phyloP scores from a whole-genome alignment of 2,329 filamentous ascomycete genomes.

The Aspergillus sp. region DNA sequence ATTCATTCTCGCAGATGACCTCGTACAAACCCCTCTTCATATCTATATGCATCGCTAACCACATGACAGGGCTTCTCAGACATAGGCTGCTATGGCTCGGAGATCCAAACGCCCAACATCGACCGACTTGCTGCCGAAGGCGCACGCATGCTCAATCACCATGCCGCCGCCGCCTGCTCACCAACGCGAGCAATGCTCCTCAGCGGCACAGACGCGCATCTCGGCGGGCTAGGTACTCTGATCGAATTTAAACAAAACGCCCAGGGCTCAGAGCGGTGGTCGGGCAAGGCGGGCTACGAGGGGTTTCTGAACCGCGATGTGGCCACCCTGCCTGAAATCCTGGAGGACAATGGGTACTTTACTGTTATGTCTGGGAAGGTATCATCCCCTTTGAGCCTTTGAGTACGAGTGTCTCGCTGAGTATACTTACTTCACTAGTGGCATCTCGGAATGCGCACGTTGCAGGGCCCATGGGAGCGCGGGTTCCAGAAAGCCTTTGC shows the following conservation, averaged over 20 bases:
- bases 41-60: not conserved
- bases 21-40: slow-evolving; percentile 18
- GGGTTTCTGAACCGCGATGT: slow-evolving; percentile 37
- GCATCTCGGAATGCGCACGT: slow-evolving; percentile 34
- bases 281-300: slow-evolving; percentile 34
- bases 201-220: slow-evolving; percentile 34
- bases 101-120: slow-evolving; percentile 57
- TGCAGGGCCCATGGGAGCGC: slow-evolving; percentile 26
- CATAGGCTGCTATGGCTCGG: slow-evolving; percentile 54
- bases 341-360: slow-evolving; percentile 35
- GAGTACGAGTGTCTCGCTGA: too few relatives aligned
- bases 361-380: slow-evolving; percentile 37
- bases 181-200: slow-evolving; percentile 37
- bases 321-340: slow-evolving; percentile 35
- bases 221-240: slow-evolving; percentile 34
- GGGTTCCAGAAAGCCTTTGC: slow-evolving; percentile 32
- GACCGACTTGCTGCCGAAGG: slow-evolving; percentile 46
- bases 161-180: slow-evolving; percentile 60
- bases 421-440: slow-evolving; percentile 15
- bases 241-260: not conserved
- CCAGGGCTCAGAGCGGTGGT: not conserved
- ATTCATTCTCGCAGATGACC: slow-evolving; percentile 39
- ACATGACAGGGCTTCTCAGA: slow-evolving; percentile 48
- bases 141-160: slow-evolving; percentile 58
- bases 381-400: not conserved